Conservation (phyloP, 2,329 filamentous ascomycete species). For the Penicillium fuscoglaucum region DNA sequence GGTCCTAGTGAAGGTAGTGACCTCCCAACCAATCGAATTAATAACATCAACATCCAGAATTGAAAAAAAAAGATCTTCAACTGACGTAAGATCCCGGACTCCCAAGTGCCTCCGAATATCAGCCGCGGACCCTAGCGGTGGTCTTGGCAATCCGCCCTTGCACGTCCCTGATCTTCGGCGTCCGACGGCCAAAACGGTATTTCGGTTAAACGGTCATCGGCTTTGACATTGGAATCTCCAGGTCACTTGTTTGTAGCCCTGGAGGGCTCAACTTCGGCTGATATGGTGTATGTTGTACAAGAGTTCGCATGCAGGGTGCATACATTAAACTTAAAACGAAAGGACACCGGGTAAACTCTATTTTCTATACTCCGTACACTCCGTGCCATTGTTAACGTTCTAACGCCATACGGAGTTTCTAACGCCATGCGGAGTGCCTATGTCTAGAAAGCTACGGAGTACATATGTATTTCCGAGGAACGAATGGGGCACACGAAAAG, state of each 20-base stretch:
- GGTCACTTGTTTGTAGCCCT: neutral
- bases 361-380: neutral
- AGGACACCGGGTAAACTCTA: neutral
- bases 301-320: neutral
- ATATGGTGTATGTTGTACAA: neutral
- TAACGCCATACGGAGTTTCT: neutral
- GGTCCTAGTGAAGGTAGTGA: no score
- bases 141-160: constrained; percentile 15
- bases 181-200: neutral
- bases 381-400: neutral
- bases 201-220: constrained; percentile 7
- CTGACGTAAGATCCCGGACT: neutral
- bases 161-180: constrained; percentile 17
- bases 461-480: neutral
- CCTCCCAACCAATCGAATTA: neutral
- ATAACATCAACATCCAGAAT: neutral
- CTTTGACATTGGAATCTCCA: neutral
- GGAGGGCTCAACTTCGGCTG: neutral
- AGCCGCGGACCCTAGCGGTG: constrained; percentile 23
- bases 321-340: neutral
- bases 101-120: constrained; percentile 12
- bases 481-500: constrained; percentile 17
- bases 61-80: neutral
- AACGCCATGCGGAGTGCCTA: neutral
- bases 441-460: neutral